A percentile compares a stretch with the other conserved stretches of the same genome.
Conservation (phyloP, 768 basidiomycete genomes). For the Lactarius hatsudake region DNA sequence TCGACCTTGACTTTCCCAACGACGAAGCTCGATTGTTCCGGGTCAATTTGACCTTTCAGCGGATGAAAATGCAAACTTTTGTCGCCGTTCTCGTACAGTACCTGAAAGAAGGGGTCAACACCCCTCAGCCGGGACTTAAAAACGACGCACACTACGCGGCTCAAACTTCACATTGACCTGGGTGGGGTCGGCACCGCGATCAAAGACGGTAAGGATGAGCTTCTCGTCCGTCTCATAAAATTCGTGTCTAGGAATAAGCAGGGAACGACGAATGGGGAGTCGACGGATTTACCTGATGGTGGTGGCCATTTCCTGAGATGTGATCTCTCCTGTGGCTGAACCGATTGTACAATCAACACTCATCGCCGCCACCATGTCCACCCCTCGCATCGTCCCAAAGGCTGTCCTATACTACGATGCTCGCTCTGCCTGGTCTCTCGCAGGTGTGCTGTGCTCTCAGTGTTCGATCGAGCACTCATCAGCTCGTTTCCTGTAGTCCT, state of each 20-base stretch:
- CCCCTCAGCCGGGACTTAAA: not conserved
- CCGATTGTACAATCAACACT: not conserved
- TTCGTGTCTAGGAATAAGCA: slow-evolving; percentile 47
- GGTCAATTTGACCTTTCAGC: slow-evolving; percentile 76
- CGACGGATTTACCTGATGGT: slow-evolving; percentile 16
- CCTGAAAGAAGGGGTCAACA: slow-evolving; percentile 35
- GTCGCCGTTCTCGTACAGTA: slow-evolving; percentile 65
- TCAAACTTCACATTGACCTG: slow-evolving; percentile 62
- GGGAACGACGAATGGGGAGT: not conserved
- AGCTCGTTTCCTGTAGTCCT: slow-evolving; percentile 13
- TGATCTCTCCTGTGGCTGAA: not conserved
- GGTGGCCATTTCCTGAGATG: slow-evolving; percentile 11
- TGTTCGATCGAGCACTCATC: slow-evolving; percentile 1
- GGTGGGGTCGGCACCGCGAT: slow-evolving; percentile 68
- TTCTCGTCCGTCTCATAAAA: slow-evolving; percentile 85
- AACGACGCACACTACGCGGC: slow-evolving; percentile 51
- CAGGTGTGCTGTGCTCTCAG: slow-evolving; percentile 40
- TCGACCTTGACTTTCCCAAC: slow-evolving; percentile 90
- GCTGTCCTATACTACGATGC: slow-evolving; percentile 77
- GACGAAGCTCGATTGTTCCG: slow-evolving; percentile 56
- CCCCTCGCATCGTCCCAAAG: slow-evolving; percentile 48
- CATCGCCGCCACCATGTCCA: slow-evolving; percentile 24
- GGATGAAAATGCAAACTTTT: slow-evolving; percentile 73
- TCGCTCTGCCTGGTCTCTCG: slow-evolving; percentile 60
- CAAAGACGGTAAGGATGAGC: slow-evolving; percentile 72